Conservation (phyloP, 169 alveolate species). For the Neospora caninum region DNA sequence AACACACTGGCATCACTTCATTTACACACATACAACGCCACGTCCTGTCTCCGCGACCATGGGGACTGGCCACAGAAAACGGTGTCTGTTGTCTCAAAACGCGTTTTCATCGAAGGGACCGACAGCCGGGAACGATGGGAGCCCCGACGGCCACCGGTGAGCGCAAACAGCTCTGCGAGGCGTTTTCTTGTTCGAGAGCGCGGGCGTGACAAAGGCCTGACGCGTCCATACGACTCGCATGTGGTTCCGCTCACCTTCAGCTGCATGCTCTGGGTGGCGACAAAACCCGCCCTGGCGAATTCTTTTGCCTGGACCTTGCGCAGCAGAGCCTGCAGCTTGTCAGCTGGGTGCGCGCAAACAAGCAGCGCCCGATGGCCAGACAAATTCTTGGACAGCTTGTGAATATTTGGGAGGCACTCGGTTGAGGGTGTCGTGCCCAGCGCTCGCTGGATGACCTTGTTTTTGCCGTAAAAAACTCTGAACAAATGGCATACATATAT, state of each 20-base stretch:
- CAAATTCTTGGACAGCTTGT: background rate
- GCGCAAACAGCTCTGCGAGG: too few species aligned
- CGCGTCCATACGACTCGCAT: background rate
- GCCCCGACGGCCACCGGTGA: too few species aligned
- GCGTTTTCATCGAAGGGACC: too few species aligned
- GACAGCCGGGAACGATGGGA: too few species aligned
- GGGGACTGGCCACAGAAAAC: too few species aligned
- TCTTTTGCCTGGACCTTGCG: constrained; percentile 28
- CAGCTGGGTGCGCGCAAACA: background rate
- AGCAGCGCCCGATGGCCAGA: constrained; percentile 10
- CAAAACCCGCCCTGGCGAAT: constrained; percentile 52
- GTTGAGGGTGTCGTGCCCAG: constrained; percentile 41
- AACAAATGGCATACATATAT: background rate
- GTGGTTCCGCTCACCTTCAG: constrained; percentile 11
- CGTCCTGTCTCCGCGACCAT: too few species aligned
- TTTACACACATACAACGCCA: too few species aligned
- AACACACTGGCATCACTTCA: too few species aligned
- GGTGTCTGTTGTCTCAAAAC: too few species aligned
- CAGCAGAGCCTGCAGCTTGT: background rate
- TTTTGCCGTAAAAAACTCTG: constrained; percentile 61
- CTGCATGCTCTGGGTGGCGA: constrained; percentile 9
- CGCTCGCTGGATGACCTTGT: constrained; percentile 63
- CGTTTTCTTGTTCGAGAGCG: too few species aligned
- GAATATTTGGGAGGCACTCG: constrained; percentile 37
- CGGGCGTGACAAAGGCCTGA: background rate